Base-by-base conservation (phyloP, 75 land plant species). In the Pinus tabuliformis region DNA sequence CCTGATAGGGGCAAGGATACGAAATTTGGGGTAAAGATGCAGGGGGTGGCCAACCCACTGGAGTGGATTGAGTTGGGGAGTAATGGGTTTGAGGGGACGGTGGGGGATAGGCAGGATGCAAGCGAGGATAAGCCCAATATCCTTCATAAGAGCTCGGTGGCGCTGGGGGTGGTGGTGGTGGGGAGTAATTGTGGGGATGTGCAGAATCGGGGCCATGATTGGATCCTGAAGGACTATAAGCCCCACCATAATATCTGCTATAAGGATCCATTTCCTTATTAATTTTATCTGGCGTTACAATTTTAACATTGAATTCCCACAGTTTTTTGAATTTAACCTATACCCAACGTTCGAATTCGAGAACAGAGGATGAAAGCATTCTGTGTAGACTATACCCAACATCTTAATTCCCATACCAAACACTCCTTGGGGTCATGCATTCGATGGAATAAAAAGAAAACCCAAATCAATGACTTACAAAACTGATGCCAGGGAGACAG, bases 171-270 rank as follows among this genome's bases (percentile, higher is more conserved):
- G 22, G n/a, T 6, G 54, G 49, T 39, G 52, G 72, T 36, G 49
- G 21, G 13, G 52, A 9, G 12, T 2, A 49, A 49, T 49, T 49
- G 2, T 49, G 72, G 9, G 72, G 52, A 18, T 68, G 42, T 6
- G 24, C 8, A 42, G 72, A n/a, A 68, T 39, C 18, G 49, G 72
- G 72, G 72, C 42, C 42, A 11, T 68, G 24, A 68, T 68, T 68
- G 72, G 72, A 42, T 42, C 52, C 72, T n/a, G 52, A n/a, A 42
- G 49, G 72, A 8, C 72, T 12, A 37, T 30, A 68, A 68, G 5
- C 12, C 52, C 52, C 72, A 42, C 17, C 42, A 20, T 68, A 42
- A 68, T 68, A 68, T 42, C 3, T 68, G 5, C 22, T n/a, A 45
- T n/a, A n/a, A 42, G 54, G 72, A 68, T 68, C 52, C 72, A 68